Conservation (phyloP, 139 green algal species). For the Chlorella sorokiniana region DNA sequence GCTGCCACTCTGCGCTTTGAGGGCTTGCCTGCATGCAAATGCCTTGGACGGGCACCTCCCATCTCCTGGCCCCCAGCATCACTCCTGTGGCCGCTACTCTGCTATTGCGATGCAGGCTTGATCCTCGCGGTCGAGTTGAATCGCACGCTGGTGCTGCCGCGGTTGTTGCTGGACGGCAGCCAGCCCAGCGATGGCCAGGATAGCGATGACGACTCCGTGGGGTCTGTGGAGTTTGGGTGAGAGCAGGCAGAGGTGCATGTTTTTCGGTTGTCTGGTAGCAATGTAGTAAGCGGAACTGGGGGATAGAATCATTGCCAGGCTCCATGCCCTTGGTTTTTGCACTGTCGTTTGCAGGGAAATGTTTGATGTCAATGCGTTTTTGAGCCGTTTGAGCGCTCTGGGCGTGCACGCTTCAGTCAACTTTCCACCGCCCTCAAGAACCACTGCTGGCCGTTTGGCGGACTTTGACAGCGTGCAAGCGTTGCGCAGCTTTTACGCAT, state of each 20-base stretch:
- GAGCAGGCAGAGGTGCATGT: neutral
- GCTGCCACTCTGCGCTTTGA: no score
- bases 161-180: slow-evolving; percentile 39
- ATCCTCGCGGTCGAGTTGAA: slow-evolving; percentile 34
- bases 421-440: neutral
- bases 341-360: neutral
- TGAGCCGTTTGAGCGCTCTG: neutral
- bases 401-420: neutral
- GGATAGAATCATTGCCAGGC: neutral
- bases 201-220: neutral
- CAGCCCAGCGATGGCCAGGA: neutral
- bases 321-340: slow-evolving; percentile 6
- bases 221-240: slow-evolving; percentile 3
- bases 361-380: neutral
- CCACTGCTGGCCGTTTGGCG: neutral
- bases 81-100: no score
- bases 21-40: no score
- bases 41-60: no score
- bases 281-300: neutral
- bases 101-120: no score
- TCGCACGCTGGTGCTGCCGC: slow-evolving; percentile 39
- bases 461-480: neutral
- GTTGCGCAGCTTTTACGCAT: neutral
- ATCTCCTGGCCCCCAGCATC: no score
- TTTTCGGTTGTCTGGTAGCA: neutral